Conservation (phyloP, 2,329 filamentous ascomycete genomes). For the Fusarium virguliforme region DNA sequence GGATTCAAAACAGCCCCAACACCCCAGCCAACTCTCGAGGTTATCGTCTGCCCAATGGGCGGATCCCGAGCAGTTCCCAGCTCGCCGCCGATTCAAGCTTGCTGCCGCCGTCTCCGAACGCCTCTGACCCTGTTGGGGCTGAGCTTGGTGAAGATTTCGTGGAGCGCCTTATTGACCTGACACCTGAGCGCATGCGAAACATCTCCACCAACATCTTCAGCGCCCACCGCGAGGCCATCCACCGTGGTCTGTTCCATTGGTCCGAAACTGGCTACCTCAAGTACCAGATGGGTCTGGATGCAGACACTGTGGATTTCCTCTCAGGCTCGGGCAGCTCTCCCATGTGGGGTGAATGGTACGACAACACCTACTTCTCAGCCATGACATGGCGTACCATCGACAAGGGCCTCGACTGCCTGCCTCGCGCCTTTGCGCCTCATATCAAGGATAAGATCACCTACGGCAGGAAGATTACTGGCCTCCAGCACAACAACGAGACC, state of each 20-base stretch:
- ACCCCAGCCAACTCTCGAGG: constrained; percentile 38
- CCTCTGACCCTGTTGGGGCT: constrained; percentile 24
- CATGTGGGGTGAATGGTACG: constrained; percentile 64
- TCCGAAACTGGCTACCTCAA: constrained; percentile 65
- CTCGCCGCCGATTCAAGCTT: neutral
- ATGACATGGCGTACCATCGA: constrained; percentile 74
- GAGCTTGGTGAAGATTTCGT: constrained; percentile 2
- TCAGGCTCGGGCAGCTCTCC: constrained; percentile 51
- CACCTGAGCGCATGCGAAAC: constrained; percentile 1
- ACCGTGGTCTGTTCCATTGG: constrained; percentile 61
- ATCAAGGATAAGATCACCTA: constrained; percentile 68
- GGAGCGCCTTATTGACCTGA: neutral
- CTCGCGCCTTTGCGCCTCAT: constrained; percentile 74
- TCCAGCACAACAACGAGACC: constrained; percentile 64
- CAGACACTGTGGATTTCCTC: constrained; percentile 59
- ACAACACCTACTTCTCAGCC: constrained; percentile 73
- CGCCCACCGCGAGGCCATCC: constrained; percentile 53
- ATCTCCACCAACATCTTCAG: constrained; percentile 62
- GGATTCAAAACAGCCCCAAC: constrained; percentile 66
- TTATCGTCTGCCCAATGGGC: constrained; percentile 44
- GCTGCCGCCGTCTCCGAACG: neutral
- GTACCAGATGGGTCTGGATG: constrained; percentile 64
- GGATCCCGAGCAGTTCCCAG: constrained; percentile 48
- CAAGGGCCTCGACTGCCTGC: constrained; percentile 50
- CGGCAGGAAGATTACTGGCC: constrained; percentile 71